Evolutionary conservation across 495 filamentous ascomycete species (phyloP).

Genomic region (Annulohypoxylon stygium): DNA sequence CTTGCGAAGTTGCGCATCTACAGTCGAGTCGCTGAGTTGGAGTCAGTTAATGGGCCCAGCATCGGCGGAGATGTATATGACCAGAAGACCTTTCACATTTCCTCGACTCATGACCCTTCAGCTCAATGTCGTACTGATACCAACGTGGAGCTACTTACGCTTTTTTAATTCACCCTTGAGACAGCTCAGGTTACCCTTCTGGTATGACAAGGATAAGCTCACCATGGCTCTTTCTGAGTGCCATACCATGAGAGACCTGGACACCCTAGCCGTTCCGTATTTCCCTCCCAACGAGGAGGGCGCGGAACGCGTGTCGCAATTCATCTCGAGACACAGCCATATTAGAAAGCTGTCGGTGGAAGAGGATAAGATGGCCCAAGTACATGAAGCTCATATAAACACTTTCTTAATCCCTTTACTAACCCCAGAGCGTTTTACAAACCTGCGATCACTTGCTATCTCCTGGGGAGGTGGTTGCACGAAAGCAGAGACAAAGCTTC

Average conservation of each 20-base stretch:
- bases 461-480: neutral
- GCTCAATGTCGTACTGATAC: neutral
- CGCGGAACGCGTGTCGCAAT: too few species aligned
- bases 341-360: neutral
- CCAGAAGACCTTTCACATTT: neutral
- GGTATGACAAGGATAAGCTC: neutral
- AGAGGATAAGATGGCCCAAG: neutral
- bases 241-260: neutral
- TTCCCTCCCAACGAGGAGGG: neutral
- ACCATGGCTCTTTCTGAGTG: neutral
- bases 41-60: neutral
- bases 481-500: neutral
- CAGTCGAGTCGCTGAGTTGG: constrained; percentile 6
- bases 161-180: neutral
- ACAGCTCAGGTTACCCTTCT: neutral
- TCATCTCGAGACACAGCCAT: neutral
- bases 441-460: neutral
- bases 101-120: neutral
- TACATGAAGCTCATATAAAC: neutral
- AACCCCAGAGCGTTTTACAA: neutral
- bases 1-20: constrained; percentile 8
- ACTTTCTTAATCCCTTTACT: neutral
- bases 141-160: neutral
- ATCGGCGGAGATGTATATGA: neutral
- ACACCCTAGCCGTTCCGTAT: neutral